Evolutionary conservation across 1,139 yeast species (phyloP).

Genomic region (Kazachstania sp.): DNA sequence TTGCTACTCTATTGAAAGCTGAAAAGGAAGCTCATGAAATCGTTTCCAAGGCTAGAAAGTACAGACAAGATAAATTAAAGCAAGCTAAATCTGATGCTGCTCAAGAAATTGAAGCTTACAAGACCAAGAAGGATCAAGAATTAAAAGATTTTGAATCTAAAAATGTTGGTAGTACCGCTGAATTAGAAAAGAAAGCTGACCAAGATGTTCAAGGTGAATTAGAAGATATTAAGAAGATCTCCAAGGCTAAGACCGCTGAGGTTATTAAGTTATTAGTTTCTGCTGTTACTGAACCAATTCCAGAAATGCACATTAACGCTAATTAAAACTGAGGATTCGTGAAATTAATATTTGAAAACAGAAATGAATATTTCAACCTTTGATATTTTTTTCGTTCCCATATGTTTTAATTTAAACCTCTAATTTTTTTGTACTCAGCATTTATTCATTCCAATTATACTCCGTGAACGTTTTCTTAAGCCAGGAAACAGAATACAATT

Average conservation of each 20-base stretch:
- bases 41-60: conserved; percentile 70
- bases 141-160: conserved; percentile 59
- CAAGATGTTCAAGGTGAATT: conserved; percentile 51
- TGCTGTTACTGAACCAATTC: conserved; percentile 71
- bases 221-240: conserved; percentile 52
- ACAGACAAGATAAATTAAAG: conserved; percentile 56
- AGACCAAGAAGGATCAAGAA: conserved; percentile 75
- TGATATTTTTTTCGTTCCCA: background rate
- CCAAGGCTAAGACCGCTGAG: conserved; percentile 50
- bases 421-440: no score
- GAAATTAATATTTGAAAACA: background rate
- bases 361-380: background rate
- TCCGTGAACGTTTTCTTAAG: no score
- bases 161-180: conserved; percentile 34
- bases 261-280: conserved; percentile 73
- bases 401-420: background rate
- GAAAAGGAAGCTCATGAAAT: conserved; percentile 96
- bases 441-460: no score
- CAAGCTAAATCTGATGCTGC: conserved; percentile 93
- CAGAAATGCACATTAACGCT: conserved; percentile 78
- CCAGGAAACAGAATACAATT: no score
- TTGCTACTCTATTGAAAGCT: conserved; percentile 44
- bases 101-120: conserved; percentile 79
- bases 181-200: conserved; percentile 67
- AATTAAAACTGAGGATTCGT: background rate